Percentiles rank a stretch among this genome's conserved stretches.
Evolutionary conservation across 208 protist genomes (phyloP).

Genomic region (Novymonas esmeraldas): DNA sequence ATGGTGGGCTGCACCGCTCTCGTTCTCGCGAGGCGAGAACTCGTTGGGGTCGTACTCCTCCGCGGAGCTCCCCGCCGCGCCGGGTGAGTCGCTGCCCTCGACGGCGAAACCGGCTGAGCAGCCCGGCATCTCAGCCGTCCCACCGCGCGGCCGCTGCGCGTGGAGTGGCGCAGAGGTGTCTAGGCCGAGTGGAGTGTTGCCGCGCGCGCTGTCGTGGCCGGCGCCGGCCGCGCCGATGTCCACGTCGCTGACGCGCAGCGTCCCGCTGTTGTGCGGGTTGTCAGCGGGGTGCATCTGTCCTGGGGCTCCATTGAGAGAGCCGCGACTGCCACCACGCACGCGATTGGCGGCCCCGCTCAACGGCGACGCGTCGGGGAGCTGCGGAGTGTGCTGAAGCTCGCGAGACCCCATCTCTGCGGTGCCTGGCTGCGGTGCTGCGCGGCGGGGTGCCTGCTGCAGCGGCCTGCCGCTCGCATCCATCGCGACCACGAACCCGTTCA

Average conservation of each 20-base stretch:
- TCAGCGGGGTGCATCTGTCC: background rate
- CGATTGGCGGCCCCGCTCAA: background rate
- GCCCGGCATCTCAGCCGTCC: constrained; percentile 9
- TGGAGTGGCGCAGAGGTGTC: background rate
- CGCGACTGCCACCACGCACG: background rate
- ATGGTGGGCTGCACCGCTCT: too few species aligned
- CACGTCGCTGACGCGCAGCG: constrained; percentile 42
- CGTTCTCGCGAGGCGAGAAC: constrained; percentile 35
- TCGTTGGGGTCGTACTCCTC: constrained; percentile 30
- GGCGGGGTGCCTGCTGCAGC: background rate
- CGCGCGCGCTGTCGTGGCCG: background rate
- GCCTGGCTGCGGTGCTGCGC: background rate
- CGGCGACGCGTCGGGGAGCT: background rate
- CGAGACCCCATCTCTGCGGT: background rate
- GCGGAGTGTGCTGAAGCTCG: background rate
- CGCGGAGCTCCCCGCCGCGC: constrained; percentile 12
- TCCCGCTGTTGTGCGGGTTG: constrained; percentile 17
- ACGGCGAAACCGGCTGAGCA: constrained; percentile 1
- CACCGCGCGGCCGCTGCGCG: background rate
- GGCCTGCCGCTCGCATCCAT: background rate
- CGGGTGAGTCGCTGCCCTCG: constrained; percentile 32
- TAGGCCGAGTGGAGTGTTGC: background rate
- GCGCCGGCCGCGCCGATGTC: constrained; percentile 16
- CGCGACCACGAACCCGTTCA: background rate
- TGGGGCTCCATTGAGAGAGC: background rate